Evolutionary conservation across 75 land plant species (phyloP), one percentile per base, ranked within the genome.

Genomic region (Chamaecyparis obtusa): DNA sequence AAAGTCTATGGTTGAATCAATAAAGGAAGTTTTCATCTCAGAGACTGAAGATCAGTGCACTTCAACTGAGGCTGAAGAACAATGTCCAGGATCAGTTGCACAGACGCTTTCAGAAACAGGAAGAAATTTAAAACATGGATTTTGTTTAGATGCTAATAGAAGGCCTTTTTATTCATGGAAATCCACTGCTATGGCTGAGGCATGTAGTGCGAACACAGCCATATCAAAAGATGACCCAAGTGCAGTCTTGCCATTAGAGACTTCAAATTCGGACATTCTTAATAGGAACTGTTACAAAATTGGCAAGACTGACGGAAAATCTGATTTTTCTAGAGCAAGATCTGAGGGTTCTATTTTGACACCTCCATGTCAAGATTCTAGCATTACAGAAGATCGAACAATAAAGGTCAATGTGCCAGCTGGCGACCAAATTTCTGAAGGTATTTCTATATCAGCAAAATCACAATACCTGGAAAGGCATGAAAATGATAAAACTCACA

Each of bases 241-340:
- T n/a, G 46, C 49, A 46, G 14, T n/a, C 46, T 81, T 32, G 2
- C 27, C 48, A 27, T 21, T 43, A 24, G 14, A 81, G 83, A 32
- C 83, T 81, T 81, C 33, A 46, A 81, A 81, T 81, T 27, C 27
- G 11, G 83, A 81, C 41, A 81, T 81, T 81, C 32, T n/a, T 46
- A 7, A n/a, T 21, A 14, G 16, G 24, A 46, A 46, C 46, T n/a
- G 24, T 39, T 46, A 9, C 48, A 81, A 27, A 46, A 46, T 0
- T 81, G 83, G 32, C 46, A 43, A n/a, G 16, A 51, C 27, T 81
- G 48, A 81, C 44, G 83, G 46, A 0, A 46, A 27, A 81, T 19
- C 32, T 46, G 83, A 44, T 48, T 49, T 48, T 3, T 44, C 83
- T 43, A 51, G 54, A 51, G 54, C 15, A 51, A 51, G 54, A 64